A percentile compares a stretch with the other conserved stretches of the same genome.
These are phyloP conservation scores for Stereocaulon alpinum DNA, from an alignment of 495 filamentous ascomycete species.

Conservation along the genomic window DNA sequence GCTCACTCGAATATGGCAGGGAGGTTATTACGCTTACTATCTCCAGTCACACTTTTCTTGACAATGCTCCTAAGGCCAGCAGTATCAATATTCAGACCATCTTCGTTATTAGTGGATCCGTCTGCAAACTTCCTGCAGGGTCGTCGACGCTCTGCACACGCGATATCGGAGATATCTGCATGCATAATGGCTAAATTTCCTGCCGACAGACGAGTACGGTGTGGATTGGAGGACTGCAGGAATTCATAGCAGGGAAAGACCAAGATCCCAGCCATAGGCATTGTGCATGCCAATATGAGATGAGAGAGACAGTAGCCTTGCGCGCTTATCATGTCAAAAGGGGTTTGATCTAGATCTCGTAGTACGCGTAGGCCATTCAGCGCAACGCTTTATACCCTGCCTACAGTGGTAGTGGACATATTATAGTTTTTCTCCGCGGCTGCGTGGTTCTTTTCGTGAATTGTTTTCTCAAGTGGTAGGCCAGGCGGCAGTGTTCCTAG, in stretches of 20 bases:
- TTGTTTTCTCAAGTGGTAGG: slow-evolving; percentile 24
- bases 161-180: slow-evolving; percentile 24
- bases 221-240: slow-evolving; percentile 21
- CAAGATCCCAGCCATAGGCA: slow-evolving; percentile 30
- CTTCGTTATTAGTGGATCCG: slow-evolving; percentile 28
- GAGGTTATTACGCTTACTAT: slow-evolving; percentile 27
- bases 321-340: slow-evolving; percentile 30
- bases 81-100: slow-evolving; percentile 49
- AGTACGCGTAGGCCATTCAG: slow-evolving; percentile 43
- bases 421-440: not conserved
- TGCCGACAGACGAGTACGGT: slow-evolving; percentile 31
- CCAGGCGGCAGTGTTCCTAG: not conserved
- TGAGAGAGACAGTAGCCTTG: slow-evolving; percentile 31
- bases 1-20: not conserved
- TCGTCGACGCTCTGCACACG: slow-evolving; percentile 12
- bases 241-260: slow-evolving; percentile 22
- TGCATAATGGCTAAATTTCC: slow-evolving; percentile 30
- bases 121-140: slow-evolving; percentile 28
- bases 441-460: slow-evolving; percentile 31
- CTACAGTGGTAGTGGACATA: slow-evolving; percentile 28
- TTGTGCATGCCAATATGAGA: slow-evolving; percentile 30
- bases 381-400: slow-evolving; percentile 39
- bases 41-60: slow-evolving; percentile 34
- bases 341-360: slow-evolving; percentile 28
- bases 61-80: slow-evolving; percentile 48